Base-by-base conservation (phyloP, 2,329 filamentous ascomycete genomes). In the Botrytis fragariae region DNA sequence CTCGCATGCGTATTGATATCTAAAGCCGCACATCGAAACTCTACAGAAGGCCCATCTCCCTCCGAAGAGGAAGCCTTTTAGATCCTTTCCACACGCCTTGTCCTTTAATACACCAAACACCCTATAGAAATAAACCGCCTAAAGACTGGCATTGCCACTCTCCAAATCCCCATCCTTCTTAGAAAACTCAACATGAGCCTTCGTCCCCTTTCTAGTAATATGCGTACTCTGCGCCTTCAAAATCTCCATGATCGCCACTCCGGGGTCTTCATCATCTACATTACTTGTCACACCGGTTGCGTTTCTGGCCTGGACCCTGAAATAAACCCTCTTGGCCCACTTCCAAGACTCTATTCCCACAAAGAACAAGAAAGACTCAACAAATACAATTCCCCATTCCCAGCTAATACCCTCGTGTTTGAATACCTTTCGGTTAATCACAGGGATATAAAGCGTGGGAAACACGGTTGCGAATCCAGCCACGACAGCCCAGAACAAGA, bases 361-460 rank as follows among this genome's bases (percentile, higher is more conserved):
- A 78, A 93, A 88, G 83, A 93, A 93, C 5, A 92, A 77, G 0
- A 86, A 79, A 0, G 87, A 84, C 35, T 86, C 86, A 51, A 91
- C 82, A 74, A 93, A 88, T 1, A 92, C 88, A 62, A 93, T 86
- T 0, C 84, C 89, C 91, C 90, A 93, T 80, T 93, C 91, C 90
- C 89, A 91, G 10, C 83, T 85, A 72, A 93, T 92, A 0, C 87
- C 86, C 2, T 83, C 85, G 76, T 93, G 91, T 79, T 90, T 87
- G 81, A 92, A 92, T 0, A 93, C 90, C 2, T 84, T 82, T 12
- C 85, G 85, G 79, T 92, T 92, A 77, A 93, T 84, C 18, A 88
- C 87, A 0, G 91, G 91, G 70, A 93, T 92, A 77, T 93, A 93
- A 0, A 91, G 82, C 6, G 87, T 86, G 0, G 89, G 88, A 75